Percentiles rank a stretch among this genome's conserved stretches.
Evolutionary conservation across 139 green algal genomes (phyloP).

Genomic region (Chlorella sp.): DNA sequence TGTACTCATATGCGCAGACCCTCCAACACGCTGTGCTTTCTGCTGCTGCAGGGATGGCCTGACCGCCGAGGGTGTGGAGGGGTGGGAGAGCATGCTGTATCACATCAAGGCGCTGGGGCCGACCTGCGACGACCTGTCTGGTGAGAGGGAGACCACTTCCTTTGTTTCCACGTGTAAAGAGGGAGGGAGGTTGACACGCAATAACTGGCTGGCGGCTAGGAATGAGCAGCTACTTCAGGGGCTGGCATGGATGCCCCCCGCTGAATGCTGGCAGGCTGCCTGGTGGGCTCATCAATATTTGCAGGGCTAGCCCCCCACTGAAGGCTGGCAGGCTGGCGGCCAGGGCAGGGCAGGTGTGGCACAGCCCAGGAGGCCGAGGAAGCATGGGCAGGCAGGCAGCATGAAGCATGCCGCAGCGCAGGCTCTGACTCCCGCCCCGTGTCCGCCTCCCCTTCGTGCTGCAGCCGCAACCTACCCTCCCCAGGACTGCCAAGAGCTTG

Average conservation of each 20-base stretch:
- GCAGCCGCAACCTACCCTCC: slow-evolving; percentile 21
- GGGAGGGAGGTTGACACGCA: no score
- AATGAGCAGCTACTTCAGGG: neutral
- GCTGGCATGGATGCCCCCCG: neutral
- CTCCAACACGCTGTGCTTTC: neutral
- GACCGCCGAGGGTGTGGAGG: neutral
- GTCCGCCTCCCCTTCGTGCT: no score
- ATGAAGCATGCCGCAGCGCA: neutral
- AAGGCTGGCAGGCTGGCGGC: neutral
- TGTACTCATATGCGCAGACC: neutral
- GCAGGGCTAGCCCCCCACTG: no score
- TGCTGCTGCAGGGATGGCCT: slow-evolving; percentile 7
- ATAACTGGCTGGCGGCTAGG: neutral
- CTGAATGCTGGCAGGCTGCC: neutral
- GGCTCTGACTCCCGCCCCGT: neutral
- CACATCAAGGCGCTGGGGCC: slow-evolving; percentile 11
- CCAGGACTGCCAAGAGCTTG: slow-evolving; percentile 2
- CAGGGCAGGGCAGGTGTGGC: no score
- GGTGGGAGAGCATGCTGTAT: slow-evolving; percentile 31
- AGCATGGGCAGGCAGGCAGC: neutral
- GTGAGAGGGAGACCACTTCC: neutral
- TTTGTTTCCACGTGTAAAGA: neutral
- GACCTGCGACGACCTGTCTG: slow-evolving; percentile 5
- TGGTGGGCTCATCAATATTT: no score
- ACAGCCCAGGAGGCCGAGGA: no score